A percentile compares a stretch with the other conserved stretches of the same genome.
These are phyloP conservation scores for Ustilago esculenta DNA, from an alignment of 1,284 basidiomycete genomes.

Conservation along the genomic window DNA sequence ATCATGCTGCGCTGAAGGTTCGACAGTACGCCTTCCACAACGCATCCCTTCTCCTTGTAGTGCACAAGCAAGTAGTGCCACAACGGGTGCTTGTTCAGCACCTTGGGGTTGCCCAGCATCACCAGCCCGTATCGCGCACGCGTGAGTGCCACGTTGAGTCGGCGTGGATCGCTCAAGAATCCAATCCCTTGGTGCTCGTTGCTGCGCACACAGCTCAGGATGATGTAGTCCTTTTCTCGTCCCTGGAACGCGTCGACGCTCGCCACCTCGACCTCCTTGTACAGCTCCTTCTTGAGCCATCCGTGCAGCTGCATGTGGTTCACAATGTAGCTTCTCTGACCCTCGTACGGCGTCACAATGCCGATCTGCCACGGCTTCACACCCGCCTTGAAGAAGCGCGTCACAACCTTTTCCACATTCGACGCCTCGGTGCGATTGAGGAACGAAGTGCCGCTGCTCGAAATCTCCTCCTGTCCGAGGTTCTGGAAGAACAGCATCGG, in stretches of 20 bases:
- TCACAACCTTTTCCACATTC: slow-evolving; percentile 99
- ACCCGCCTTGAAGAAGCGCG: slow-evolving; percentile 98
- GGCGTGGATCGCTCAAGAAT: slow-evolving; percentile 96
- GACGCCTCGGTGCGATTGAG: slow-evolving; percentile 98
- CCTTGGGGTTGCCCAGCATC: slow-evolving; percentile 97
- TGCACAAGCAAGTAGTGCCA: slow-evolving; percentile 99
- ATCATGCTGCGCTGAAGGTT: slow-evolving; percentile 99
- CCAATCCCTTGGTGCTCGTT: slow-evolving; percentile 99
- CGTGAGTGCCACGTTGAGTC: slow-evolving; percentile 95
- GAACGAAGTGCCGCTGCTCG: slow-evolving; percentile 97
- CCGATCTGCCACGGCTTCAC: slow-evolving; percentile 95
- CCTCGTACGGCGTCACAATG: slow-evolving; percentile 98
- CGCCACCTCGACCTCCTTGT: slow-evolving; percentile 99
- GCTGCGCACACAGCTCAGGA: slow-evolving; percentile 96
- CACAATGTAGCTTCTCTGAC: slow-evolving; percentile 97
- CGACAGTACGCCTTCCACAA: slow-evolving; percentile 95
- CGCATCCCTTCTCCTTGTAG: slow-evolving; percentile 93
- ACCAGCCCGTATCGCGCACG: slow-evolving; percentile 98
- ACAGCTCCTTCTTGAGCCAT: slow-evolving; percentile 95
- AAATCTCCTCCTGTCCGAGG: slow-evolving; percentile 97
- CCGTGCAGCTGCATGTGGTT: slow-evolving; percentile 99
- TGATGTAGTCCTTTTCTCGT: slow-evolving; percentile 99
- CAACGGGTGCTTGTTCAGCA: slow-evolving; percentile 86
- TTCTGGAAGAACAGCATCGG: slow-evolving; percentile 99
- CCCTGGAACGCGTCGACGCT: slow-evolving; percentile 99